These are phyloP conservation scores for Ceratocystis cubensis DNA, from an alignment of 2,329 filamentous ascomycete genomes.

Conservation along the genomic window DNA sequence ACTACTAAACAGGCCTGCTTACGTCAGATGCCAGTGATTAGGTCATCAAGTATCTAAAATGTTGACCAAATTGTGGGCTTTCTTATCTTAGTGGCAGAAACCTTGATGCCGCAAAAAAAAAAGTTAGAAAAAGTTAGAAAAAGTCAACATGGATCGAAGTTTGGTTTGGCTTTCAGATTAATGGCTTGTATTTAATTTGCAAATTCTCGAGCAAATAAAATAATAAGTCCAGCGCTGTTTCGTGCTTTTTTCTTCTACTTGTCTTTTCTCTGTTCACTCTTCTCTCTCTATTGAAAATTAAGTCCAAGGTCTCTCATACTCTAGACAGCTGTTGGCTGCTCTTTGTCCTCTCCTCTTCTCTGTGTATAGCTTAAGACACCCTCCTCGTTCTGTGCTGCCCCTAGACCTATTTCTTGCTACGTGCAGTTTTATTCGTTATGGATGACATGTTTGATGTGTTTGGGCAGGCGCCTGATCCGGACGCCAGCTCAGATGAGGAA, in stretches of 20 bases:
- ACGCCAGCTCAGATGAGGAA: constrained; percentile 34
- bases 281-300: no score
- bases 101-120: constrained; percentile 15
- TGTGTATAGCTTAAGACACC: background rate
- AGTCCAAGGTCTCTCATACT: no score
- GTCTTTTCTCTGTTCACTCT: background rate
- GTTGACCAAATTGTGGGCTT: background rate
- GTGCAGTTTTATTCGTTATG: constrained; percentile 34
- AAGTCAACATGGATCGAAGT: background rate
- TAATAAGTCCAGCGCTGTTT: background rate
- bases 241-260: background rate
- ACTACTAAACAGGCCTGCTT: background rate
- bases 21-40: background rate
- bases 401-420: background rate
- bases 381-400: background rate
- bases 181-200: background rate
- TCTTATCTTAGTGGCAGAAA: constrained; percentile 8
- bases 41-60: background rate
- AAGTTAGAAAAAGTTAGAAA: constrained; percentile 16
- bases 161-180: background rate
- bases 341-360: background rate
- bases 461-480: constrained; percentile 47
- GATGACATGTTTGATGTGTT: constrained; percentile 77
- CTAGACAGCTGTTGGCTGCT: no score
- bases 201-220: no score